Conservation (phyloP, 1,284 basidiomycete species). For the Tylopilus sp. region DNA sequence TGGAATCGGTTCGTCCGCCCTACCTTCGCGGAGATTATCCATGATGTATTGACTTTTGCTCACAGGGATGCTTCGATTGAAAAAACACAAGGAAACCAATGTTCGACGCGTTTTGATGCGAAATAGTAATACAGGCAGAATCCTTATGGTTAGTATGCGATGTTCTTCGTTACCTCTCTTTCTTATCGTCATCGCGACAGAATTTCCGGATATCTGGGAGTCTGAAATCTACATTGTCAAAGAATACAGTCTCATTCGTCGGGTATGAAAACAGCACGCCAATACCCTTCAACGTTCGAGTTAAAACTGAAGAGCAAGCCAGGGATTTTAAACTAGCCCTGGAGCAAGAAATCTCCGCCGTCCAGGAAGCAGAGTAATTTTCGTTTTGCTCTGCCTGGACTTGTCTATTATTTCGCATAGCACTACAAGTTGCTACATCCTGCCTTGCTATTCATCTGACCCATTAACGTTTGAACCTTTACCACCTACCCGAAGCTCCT, state of each 20-base stretch:
- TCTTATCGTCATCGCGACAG: slow-evolving; percentile 35
- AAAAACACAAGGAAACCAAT: slow-evolving; percentile 61
- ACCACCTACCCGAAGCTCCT: background rate
- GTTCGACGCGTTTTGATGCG: slow-evolving; percentile 59
- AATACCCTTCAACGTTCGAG: slow-evolving; percentile 59
- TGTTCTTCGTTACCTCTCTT: slow-evolving; percentile 1
- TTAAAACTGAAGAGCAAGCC: slow-evolving; percentile 62
- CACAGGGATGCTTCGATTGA: slow-evolving; percentile 62
- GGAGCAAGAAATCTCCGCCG: slow-evolving; percentile 57
- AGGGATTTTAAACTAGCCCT: slow-evolving; percentile 55
- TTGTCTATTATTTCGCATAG: slow-evolving; percentile 14
- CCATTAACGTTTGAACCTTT: background rate
- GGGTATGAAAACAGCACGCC: slow-evolving; percentile 63
- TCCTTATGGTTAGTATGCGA: slow-evolving; percentile 56
- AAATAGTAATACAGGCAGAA: slow-evolving; percentile 68
- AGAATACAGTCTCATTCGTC: slow-evolving; percentile 57
- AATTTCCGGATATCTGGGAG: slow-evolving; percentile 62
- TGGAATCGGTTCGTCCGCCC: slow-evolving; percentile 49
- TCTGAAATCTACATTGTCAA: slow-evolving; percentile 49
- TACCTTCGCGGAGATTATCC: background rate
- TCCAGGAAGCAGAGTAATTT: slow-evolving; percentile 35
- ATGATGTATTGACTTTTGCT: slow-evolving; percentile 5
- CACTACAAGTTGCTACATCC: slow-evolving; percentile 29
- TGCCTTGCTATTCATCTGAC: slow-evolving; percentile 15
- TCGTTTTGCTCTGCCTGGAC: background rate